Conservation (phyloP, 495 filamentous ascomycete species). For the Lindgomyces ingoldianus region DNA sequence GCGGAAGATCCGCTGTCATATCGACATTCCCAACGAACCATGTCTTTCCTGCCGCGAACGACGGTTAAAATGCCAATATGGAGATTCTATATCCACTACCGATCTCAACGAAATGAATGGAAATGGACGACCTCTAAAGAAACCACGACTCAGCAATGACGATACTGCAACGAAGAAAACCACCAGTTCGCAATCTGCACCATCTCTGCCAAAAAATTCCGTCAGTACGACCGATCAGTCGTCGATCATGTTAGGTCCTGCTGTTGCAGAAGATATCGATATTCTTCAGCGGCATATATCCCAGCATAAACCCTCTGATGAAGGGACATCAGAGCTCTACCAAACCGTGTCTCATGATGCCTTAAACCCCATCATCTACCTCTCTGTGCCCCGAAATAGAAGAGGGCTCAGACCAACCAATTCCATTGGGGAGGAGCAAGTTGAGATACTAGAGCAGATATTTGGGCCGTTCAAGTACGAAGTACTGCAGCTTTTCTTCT, state of each 20-base stretch:
- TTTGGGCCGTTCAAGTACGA: constrained; percentile 55
- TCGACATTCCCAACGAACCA: constrained; percentile 31
- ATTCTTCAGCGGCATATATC: constrained; percentile 30
- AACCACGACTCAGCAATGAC: constrained; percentile 5
- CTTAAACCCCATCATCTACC: constrained; percentile 23
- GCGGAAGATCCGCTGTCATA: constrained; percentile 30
- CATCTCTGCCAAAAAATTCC: constrained; percentile 10
- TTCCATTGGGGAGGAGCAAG: constrained; percentile 50
- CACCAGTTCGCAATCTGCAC: constrained; percentile 1
- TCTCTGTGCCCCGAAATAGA: constrained; percentile 23
- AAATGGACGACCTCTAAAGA: constrained; percentile 3
- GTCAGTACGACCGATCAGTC: constrained; percentile 9
- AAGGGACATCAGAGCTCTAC: constrained; percentile 9
- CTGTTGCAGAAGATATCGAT: constrained; percentile 30
- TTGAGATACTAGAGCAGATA: constrained; percentile 58
- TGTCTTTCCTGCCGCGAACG: constrained; percentile 30
- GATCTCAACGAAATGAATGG: constrained; percentile 1
- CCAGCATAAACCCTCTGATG: background rate
- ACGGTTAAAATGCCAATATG: constrained; percentile 32
- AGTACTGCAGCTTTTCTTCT: constrained; percentile 54
- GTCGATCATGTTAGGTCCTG: constrained; percentile 25
- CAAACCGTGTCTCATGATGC: constrained; percentile 22
- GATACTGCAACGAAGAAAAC: background rate
- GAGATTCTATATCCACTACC: background rate
- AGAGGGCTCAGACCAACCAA: constrained; percentile 12